Evolutionary conservation across 768 basidiomycete species (phyloP).

Genomic region (Asterophora lycoperdoides): DNA sequence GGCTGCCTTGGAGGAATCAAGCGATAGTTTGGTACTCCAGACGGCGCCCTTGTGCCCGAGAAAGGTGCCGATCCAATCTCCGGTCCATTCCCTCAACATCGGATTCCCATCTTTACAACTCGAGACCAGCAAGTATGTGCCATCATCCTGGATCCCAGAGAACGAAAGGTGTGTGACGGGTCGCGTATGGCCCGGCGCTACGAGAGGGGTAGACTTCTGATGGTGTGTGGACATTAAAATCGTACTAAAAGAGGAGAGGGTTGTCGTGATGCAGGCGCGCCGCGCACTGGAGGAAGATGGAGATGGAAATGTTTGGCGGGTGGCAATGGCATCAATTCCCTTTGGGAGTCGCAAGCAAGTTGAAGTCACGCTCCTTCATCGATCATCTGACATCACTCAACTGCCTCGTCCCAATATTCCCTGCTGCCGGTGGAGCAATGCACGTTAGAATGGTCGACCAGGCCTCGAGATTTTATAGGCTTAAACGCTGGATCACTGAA

Average conservation of each 20-base stretch:
- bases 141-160: conserved; percentile 80
- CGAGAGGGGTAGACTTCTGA: conserved; percentile 70
- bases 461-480: no score
- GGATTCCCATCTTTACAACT: conserved; percentile 99
- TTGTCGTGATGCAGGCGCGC: conserved; percentile 52
- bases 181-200: conserved; percentile 81
- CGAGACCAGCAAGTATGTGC: conserved; percentile 85
- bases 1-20: conserved; percentile 81
- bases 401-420: no score
- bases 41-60: conserved; percentile 92
- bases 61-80: conserved; percentile 97
- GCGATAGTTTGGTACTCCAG: conserved; percentile 91
- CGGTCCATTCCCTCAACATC: conserved; percentile 95
- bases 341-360: conserved; percentile 12
- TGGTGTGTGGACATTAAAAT: conserved; percentile 58
- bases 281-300: conserved; percentile 35
- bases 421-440: not conserved
- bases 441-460: not conserved
- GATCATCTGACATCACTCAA: not conserved
- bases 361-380: conserved; percentile 7
- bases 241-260: conserved; percentile 17
- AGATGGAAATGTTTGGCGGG: conserved; percentile 10
- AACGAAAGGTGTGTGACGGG: conserved; percentile 94
- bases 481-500: no score
- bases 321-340: conserved; percentile 15